phyloP scores from a whole-genome alignment of 2,329 filamentous ascomycete species.

The Aspergillus sp. region DNA sequence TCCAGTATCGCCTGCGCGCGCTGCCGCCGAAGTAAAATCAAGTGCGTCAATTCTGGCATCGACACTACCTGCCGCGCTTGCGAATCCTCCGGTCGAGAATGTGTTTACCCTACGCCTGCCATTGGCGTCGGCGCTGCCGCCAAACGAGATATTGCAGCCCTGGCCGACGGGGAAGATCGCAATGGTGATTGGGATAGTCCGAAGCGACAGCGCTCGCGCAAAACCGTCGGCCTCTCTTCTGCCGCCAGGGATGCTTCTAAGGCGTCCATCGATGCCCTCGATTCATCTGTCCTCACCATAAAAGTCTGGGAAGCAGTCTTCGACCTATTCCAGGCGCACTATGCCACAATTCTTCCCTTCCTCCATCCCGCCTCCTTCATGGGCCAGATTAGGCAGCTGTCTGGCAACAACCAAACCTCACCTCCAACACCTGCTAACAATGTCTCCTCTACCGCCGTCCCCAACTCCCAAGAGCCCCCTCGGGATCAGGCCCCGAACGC shows the following conservation, averaged over 20 bases:
- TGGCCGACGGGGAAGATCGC: slow-evolving; percentile 39
- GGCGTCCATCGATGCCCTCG: slow-evolving; percentile 46
- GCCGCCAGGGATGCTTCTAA: slow-evolving; percentile 33
- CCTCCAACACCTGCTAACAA: slow-evolving; percentile 17
- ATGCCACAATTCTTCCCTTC: slow-evolving; percentile 58
- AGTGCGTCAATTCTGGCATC: slow-evolving; percentile 77
- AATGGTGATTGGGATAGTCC: slow-evolving; percentile 45
- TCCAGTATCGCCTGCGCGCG: slow-evolving; percentile 76
- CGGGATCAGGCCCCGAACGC: slow-evolving; percentile 33
- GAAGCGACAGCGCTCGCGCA: slow-evolving; percentile 42
- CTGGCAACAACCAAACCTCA: slow-evolving; percentile 21
- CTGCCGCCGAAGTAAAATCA: slow-evolving; percentile 80
- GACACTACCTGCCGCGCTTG: slow-evolving; percentile 73
- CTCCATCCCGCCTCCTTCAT: slow-evolving; percentile 57
- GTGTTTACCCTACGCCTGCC: slow-evolving; percentile 62
- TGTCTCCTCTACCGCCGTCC: slow-evolving; percentile 3
- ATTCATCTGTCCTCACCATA: slow-evolving; percentile 51
- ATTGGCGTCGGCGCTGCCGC: slow-evolving; percentile 34
- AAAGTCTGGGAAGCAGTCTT: slow-evolving; percentile 59
- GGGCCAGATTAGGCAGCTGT: slow-evolving; percentile 46
- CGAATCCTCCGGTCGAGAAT: slow-evolving; percentile 68
- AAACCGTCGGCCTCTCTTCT: slow-evolving; percentile 30
- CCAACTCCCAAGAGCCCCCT: slow-evolving; percentile 5
- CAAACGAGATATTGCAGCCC: slow-evolving; percentile 39
- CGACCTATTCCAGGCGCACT: slow-evolving; percentile 60